Conservation (phyloP, 768 basidiomycete species). For the Scleroderma bovista region DNA sequence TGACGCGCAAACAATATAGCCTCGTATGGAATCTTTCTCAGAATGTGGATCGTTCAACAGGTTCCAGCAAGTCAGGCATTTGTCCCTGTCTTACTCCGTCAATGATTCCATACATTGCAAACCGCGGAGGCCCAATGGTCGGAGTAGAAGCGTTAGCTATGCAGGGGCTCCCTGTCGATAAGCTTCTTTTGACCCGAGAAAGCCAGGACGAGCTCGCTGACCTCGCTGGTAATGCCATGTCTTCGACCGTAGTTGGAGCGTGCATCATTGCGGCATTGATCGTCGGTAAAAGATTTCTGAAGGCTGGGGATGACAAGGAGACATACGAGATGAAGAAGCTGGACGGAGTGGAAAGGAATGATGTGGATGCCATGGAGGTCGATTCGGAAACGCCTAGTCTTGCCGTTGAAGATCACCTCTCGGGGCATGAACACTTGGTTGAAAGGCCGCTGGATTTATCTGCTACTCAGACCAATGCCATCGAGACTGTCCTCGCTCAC, state of each 20-base stretch:
- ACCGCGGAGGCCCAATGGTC: conserved; percentile 93
- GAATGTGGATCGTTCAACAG: conserved; percentile 90
- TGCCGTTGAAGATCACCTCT: conserved; percentile 46
- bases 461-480: conserved; percentile 38
- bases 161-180: conserved; percentile 92
- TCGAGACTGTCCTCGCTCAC: conserved; percentile 52
- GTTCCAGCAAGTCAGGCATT: conserved; percentile 75
- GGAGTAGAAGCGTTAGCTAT: conserved; percentile 89
- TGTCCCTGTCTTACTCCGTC: conserved; percentile 92
- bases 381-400: conserved; percentile 28
- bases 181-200: conserved; percentile 87
- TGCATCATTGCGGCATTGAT: conserved; percentile 82
- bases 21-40: conserved; percentile 96
- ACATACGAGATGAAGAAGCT: conserved; percentile 66
- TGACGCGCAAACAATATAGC: conserved; percentile 32
- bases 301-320: conserved; percentile 54
- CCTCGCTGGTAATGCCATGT: conserved; percentile 96
- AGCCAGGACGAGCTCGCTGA: conserved; percentile 91
- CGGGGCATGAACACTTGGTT: conserved; percentile 65
- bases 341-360: conserved; percentile 22
- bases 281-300: conserved; percentile 59
- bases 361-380: conserved; percentile 44
- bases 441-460: conserved; percentile 67
- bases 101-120: conserved; percentile 96
- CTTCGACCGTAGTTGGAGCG: conserved; percentile 90